These are phyloP conservation scores for Solanum raphanifolium DNA, from an alignment of 257 asterid genomes.

Conservation along the genomic window DNA sequence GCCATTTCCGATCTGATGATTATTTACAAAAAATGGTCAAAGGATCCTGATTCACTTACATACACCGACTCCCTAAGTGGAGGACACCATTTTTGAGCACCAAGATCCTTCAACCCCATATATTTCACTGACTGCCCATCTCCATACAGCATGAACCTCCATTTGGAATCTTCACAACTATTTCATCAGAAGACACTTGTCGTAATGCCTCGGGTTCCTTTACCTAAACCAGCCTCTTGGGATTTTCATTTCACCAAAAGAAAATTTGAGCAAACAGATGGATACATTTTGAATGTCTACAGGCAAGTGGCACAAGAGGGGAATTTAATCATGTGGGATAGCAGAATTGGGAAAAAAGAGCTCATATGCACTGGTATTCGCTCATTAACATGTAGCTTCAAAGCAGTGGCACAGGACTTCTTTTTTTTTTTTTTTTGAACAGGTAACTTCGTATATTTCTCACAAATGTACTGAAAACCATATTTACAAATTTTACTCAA, in stretches of 20 bases:
- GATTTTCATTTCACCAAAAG: neutral
- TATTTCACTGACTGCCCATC: neutral
- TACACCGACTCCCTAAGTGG: neutral
- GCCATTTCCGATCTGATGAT: neutral
- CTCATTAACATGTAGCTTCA: neutral
- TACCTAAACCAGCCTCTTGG: neutral
- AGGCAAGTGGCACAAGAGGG: neutral
- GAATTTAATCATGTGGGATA: neutral
- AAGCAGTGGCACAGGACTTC: neutral
- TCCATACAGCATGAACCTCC: neutral
- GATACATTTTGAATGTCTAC: neutral
- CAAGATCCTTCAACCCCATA: neutral
- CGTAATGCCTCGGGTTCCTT: neutral
- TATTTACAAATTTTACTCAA: too few relatives aligned
- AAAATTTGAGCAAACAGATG: neutral
- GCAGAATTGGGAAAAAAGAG: neutral
- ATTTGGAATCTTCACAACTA: neutral
- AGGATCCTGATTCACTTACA: neutral
- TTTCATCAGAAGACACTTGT: neutral
- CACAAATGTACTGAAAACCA: too few relatives aligned
- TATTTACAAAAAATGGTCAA: neutral
- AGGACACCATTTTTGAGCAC: neutral
- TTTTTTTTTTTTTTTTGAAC: too few relatives aligned
- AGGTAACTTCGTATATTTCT: too few relatives aligned
- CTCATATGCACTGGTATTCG: neutral